phyloP scores from a whole-genome alignment of 371 early-diverging fungal genomes.

The Chytridiales sp. region DNA sequence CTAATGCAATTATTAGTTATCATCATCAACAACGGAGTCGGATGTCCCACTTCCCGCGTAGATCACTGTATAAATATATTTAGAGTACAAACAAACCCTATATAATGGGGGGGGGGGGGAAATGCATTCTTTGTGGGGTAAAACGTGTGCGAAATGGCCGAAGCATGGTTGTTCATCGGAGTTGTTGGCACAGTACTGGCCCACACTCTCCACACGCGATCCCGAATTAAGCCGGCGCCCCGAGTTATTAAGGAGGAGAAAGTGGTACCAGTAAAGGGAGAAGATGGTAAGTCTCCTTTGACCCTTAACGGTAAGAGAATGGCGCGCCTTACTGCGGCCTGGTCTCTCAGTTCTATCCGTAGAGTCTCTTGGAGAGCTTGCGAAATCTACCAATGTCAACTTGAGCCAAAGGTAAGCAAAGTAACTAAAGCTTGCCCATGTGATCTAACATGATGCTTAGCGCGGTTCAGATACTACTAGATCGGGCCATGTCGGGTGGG shows the following conservation, averaged over 20 bases:
- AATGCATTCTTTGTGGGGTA: not conserved
- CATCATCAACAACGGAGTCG: too few relatives aligned
- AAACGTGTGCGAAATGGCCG: too few relatives aligned
- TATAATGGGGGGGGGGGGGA: too few relatives aligned
- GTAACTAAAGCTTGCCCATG: not conserved
- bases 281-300: too few relatives aligned
- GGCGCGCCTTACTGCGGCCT: too few relatives aligned
- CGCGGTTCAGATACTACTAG: conserved; percentile 63
- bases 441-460: conserved; percentile 33
- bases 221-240: not conserved
- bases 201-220: not conserved
- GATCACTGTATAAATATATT: too few relatives aligned
- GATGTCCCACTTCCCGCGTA: too few relatives aligned
- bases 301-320: too few relatives aligned
- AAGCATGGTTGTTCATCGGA: conserved; percentile 7
- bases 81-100: too few relatives aligned
- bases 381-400: conserved; percentile 61
- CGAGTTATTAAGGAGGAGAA: too few relatives aligned
- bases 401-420: conserved; percentile 63
- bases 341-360: conserved; percentile 27
- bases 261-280: too few relatives aligned
- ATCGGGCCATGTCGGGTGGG: conserved; percentile 66
- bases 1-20: too few relatives aligned
- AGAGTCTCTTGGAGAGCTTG: conserved; percentile 60
- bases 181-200: conserved; percentile 10